These are phyloP conservation scores for Colletotrichum lini DNA, from an alignment of 2,329 filamentous ascomycete species.

Conservation along the genomic window DNA sequence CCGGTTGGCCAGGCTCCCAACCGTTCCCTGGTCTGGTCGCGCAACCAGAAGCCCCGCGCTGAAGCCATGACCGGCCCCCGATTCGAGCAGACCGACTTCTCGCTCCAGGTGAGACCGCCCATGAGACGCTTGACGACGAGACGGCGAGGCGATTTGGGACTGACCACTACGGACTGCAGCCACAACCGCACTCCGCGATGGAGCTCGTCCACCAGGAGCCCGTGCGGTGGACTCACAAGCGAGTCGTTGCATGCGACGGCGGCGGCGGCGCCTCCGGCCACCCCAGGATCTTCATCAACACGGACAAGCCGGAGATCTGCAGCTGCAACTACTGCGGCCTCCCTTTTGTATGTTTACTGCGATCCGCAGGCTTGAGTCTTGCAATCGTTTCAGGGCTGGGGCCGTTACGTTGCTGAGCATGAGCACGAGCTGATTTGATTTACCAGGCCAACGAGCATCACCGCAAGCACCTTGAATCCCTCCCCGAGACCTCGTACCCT, in stretches of 20 bases:
- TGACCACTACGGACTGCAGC: constrained; percentile 66
- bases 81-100: constrained; percentile 98
- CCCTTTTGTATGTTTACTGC: constrained; percentile 82
- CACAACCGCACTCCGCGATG: constrained; percentile 90
- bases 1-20: constrained; percentile 87
- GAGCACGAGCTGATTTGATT: constrained; percentile 19
- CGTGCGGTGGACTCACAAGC: constrained; percentile 89
- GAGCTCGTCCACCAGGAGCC: constrained; percentile 97
- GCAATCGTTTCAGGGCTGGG: not conserved
- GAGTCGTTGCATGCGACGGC: constrained; percentile 89
- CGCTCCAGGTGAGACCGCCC: constrained; percentile 80
- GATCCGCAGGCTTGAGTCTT: not conserved
- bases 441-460: constrained; percentile 89
- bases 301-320: constrained; percentile 95
- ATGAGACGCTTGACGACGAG: constrained; percentile 10
- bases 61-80: constrained; percentile 93
- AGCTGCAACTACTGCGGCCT: constrained; percentile 93
- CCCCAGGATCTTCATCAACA: constrained; percentile 96
- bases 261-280: constrained; percentile 92
- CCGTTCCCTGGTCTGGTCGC: constrained; percentile 83
- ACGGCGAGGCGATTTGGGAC: not conserved
- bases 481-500: constrained; percentile 86
- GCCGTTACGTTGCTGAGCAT: not conserved
- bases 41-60: constrained; percentile 85
- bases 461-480: constrained; percentile 85